Evolutionary conservation across 1,139 yeast genomes (phyloP).

Genomic region (Blastobotrys persicus): DNA sequence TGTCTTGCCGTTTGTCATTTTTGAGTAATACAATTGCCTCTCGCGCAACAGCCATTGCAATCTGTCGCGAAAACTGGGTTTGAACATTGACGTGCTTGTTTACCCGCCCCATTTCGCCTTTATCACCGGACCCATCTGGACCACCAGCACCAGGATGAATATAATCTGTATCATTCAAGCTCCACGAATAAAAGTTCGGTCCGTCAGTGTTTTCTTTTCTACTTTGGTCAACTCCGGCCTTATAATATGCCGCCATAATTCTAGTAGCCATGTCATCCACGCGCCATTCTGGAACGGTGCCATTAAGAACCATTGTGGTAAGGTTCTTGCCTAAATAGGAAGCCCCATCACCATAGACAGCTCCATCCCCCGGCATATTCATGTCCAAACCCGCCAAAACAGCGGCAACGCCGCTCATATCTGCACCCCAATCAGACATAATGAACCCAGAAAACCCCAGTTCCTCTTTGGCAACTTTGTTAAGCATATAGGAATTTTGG

Average conservation of each 20-base stretch:
- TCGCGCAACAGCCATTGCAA: slow-evolving; percentile 54
- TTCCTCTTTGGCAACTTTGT: slow-evolving; percentile 57
- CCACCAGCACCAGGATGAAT: slow-evolving; percentile 42
- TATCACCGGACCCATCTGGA: slow-evolving; percentile 1
- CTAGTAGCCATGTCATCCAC: slow-evolving; percentile 63
- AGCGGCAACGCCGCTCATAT: slow-evolving; percentile 53
- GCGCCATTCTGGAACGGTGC: slow-evolving; percentile 53
- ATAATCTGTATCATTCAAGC: slow-evolving; percentile 53
- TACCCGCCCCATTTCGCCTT: slow-evolving; percentile 38
- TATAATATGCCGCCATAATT: slow-evolving; percentile 56
- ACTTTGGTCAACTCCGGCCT: slow-evolving; percentile 29
- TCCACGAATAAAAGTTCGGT: slow-evolving; percentile 63
- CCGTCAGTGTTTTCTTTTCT: slow-evolving; percentile 33
- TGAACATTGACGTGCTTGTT: slow-evolving; percentile 58
- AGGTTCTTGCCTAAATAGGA: slow-evolving; percentile 59
- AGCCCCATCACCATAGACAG: slow-evolving; percentile 46
- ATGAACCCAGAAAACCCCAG: slow-evolving; percentile 67
- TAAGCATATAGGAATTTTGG: slow-evolving; percentile 57
- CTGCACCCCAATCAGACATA: slow-evolving; percentile 64
- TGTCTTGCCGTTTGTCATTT: slow-evolving; percentile 42
- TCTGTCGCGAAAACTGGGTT: slow-evolving; percentile 47
- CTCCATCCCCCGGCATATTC: slow-evolving; percentile 61
- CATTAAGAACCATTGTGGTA: slow-evolving; percentile 55
- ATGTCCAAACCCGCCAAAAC: slow-evolving; percentile 62
- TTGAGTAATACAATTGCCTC: slow-evolving; percentile 58